Base-by-base conservation (phyloP, 2,329 filamentous ascomycete genomes). In the Ceratocystis colombiana region DNA sequence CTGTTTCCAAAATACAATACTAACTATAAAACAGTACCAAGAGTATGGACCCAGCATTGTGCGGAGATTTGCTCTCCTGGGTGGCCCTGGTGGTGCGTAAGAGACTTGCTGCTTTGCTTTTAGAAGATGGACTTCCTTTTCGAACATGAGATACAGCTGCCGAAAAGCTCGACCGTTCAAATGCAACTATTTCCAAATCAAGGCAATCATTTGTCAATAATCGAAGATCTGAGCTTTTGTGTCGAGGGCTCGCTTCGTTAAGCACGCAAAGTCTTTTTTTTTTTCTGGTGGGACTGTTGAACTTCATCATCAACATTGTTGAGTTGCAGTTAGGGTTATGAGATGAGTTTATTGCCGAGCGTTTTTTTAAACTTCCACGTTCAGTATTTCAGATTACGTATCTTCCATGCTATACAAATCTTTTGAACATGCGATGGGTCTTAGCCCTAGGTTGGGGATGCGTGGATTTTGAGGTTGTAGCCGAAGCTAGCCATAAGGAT, bases 41-140 rank as follows among this genome's bases (percentile, higher is more conserved):
- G 93, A 96, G 80, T 92, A 96, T 75, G 93, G 94, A 20, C 93
- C 93, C 17, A 92, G 90, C 75, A 96, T 96, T 76, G 93, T 96
- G 68, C 85, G 93, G 77, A 87, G 93, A 78, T 97, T 97, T 76
- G 93, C 92, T 70, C 82, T 97, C 70, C 80, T 97, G 70, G 94
- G 94, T 75, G 94, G 93, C 25, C 94, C 94, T 10, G 93, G 92
- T 62, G 88, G 88, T 72, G 88, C 88, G 72, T 91, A 80, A 72
- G 61, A 28, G 37, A 41, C 45, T 59, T 45, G n/a, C 6, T 57
- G 12, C 28, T n/a, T 17, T 59, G 6, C 28, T 33, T 62, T 62
- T 62, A n/a, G 41, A 20, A 64, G 30, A 7, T 64, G 62, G 30
- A 53, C 17, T 30, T 63, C 30, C 37, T 63, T 10, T 63, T 28